Evolutionary conservation across 1,284 basidiomycete genomes (phyloP).

Genomic region (Tilletia walkeri): DNA sequence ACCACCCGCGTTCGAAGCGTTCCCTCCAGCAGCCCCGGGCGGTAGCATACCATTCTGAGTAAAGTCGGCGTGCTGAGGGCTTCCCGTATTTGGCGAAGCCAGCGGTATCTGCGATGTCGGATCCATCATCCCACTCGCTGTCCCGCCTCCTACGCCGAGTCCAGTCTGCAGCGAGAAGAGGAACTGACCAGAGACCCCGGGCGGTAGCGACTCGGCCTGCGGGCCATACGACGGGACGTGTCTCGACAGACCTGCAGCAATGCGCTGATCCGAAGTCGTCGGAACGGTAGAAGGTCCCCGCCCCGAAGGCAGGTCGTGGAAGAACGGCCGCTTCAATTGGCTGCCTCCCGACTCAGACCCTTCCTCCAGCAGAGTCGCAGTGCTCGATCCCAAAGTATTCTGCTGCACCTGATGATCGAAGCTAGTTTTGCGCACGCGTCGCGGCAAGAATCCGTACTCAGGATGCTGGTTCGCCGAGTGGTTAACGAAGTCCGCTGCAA

Average conservation of each 20-base stretch:
- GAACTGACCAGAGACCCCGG: conserved; percentile 37
- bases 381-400: neutral
- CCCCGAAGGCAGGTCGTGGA: conserved; percentile 46
- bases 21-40: no score
- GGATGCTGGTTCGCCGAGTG: conserved; percentile 53
- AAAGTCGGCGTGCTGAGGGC: neutral
- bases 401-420: conserved; percentile 54
- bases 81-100: conserved; percentile 20
- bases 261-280: conserved; percentile 47
- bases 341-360: conserved; percentile 25
- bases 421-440: conserved; percentile 53
- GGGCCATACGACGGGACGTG: conserved; percentile 38
- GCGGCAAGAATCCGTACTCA: conserved; percentile 53
- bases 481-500: conserved; percentile 46
- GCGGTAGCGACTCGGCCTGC: conserved; percentile 29
- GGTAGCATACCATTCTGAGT: neutral
- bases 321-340: conserved; percentile 47
- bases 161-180: conserved; percentile 31
- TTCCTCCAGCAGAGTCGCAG: no score
- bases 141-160: neutral
- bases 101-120: conserved; percentile 26
- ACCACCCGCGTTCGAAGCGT: no score
- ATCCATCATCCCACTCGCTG: conserved; percentile 22
- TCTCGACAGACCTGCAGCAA: conserved; percentile 52
- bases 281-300: conserved; percentile 39